These are phyloP conservation scores for Penicillium dipodomyicola DNA, from an alignment of 495 filamentous ascomycete genomes.

Conservation along the genomic window DNA sequence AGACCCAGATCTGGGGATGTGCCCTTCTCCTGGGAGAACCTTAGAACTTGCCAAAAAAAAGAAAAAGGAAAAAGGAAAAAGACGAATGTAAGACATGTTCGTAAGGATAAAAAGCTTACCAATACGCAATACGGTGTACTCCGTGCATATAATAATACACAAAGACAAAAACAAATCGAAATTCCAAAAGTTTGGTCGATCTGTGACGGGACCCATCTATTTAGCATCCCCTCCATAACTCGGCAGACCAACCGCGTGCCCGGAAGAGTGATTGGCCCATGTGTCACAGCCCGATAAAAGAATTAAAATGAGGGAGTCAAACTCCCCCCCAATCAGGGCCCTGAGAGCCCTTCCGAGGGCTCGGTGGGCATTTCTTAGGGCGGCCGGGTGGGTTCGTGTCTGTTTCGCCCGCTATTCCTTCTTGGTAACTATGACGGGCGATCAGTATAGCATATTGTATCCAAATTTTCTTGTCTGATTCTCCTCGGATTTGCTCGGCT, in stretches of 20 bases:
- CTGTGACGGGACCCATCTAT: slow-evolving; percentile 9
- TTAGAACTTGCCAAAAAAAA: not conserved
- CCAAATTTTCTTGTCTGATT: not conserved
- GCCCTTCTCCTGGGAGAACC: not conserved
- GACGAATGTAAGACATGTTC: not conserved
- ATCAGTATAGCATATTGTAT: slow-evolving; percentile 9
- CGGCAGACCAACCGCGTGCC: slow-evolving; percentile 11
- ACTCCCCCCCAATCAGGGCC: slow-evolving; percentile 16
- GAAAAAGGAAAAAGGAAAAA: not conserved
- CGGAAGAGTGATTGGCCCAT: slow-evolving; percentile 16
- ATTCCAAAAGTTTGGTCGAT: slow-evolving; percentile 16
- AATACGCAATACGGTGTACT: not conserved
- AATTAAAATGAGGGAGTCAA: slow-evolving; percentile 16
- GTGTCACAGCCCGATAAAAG: slow-evolving; percentile 8
- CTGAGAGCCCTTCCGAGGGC: slow-evolving; percentile 9
- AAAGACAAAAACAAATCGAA: slow-evolving; percentile 5
- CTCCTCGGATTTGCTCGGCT: not conserved
- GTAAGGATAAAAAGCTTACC: not conserved
- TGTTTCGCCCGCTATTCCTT: slow-evolving; percentile 9
- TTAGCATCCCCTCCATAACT: slow-evolving; percentile 14
- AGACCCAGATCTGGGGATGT: not conserved
- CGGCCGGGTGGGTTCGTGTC: slow-evolving; percentile 15
- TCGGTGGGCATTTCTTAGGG: slow-evolving; percentile 15
- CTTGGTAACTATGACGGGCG: slow-evolving; percentile 7
- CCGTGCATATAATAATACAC: not conserved